Conservation (phyloP, 2,329 filamentous ascomycete species). For the Sclerotinia minor region DNA sequence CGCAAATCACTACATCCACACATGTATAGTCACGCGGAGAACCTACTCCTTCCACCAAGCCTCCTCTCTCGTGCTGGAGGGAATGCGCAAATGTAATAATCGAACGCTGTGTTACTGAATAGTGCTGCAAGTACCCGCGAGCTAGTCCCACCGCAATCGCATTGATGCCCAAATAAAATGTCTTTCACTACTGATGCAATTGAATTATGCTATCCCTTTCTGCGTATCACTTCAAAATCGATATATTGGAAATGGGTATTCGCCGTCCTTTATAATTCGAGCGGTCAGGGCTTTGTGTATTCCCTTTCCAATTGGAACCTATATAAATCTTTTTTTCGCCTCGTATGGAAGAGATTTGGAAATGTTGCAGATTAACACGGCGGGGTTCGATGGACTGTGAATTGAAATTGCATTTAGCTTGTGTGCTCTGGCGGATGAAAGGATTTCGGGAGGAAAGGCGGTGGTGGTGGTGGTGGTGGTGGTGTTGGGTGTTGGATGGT, state of each 20-base stretch:
- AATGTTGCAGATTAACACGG: slow-evolving; percentile 4
- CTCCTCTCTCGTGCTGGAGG: slow-evolving; percentile 18
- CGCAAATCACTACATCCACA: slow-evolving; percentile 24
- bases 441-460: slow-evolving; percentile 3
- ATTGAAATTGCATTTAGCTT: slow-evolving; percentile 23
- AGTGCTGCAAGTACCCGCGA: slow-evolving; percentile 38
- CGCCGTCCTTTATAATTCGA: slow-evolving; percentile 19
- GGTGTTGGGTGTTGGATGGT: not conserved
- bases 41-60: slow-evolving; percentile 20
- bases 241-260: slow-evolving; percentile 27
- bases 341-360: slow-evolving; percentile 2
- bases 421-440: slow-evolving; percentile 21
- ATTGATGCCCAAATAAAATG: slow-evolving; percentile 39
- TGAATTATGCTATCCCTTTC: slow-evolving; percentile 23
- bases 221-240: slow-evolving; percentile 26
- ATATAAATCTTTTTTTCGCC: slow-evolving; percentile 7
- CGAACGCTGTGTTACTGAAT: slow-evolving; percentile 35
- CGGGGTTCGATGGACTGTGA: slow-evolving; percentile 8
- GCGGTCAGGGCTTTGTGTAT: slow-evolving; percentile 16
- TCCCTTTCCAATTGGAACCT: slow-evolving; percentile 10
- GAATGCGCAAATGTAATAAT: slow-evolving; percentile 26
- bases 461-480: not conserved
- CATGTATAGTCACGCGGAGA: slow-evolving; percentile 27
- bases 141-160: slow-evolving; percentile 34
- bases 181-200: slow-evolving; percentile 23